Percentiles rank a stretch among this genome's conserved stretches.
Evolutionary conservation across 331 rosid species (phyloP).

Genomic region (Saraca asoca): DNA sequence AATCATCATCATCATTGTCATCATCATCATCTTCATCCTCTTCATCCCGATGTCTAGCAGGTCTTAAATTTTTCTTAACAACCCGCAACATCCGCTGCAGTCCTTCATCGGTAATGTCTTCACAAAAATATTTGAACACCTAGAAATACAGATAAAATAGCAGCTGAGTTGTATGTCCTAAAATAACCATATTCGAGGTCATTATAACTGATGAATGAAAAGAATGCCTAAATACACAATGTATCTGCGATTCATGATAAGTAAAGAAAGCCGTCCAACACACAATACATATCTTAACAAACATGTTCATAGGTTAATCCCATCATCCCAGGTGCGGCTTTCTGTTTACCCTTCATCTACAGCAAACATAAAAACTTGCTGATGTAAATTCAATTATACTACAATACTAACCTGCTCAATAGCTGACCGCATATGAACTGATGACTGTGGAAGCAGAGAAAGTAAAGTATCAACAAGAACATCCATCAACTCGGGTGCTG

Average conservation of each 20-base stretch:
- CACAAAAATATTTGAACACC: conserved; percentile 85
- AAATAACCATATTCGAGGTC: background rate
- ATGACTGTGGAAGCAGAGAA: conserved; percentile 85
- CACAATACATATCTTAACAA: background rate
- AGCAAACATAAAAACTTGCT: background rate
- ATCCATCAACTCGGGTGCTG: conserved; percentile 72
- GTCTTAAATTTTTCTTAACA: conserved; percentile 75
- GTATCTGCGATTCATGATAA: no score
- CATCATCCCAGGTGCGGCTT: background rate
- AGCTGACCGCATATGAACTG: conserved; percentile 82
- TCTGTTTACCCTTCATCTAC: background rate
- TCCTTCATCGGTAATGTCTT: conserved; percentile 69
- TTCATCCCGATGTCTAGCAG: conserved; percentile 72
- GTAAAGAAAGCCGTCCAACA: no score
- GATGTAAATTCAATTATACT: background rate
- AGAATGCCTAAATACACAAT: no score
- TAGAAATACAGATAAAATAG: conserved; percentile 36
- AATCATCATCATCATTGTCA: conserved; percentile 58
- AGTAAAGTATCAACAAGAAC: conserved; percentile 95
- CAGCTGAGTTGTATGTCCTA: background rate
- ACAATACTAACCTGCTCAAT: conserved; percentile 77
- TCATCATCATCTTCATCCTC: conserved; percentile 54
- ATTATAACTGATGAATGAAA: background rate
- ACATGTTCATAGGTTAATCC: background rate
- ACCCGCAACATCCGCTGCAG: conserved; percentile 80